A percentile compares a stretch with the other conserved stretches of the same genome.
Conservation (phyloP, 2,329 filamentous ascomycete genomes). For the Fusarium sp. region DNA sequence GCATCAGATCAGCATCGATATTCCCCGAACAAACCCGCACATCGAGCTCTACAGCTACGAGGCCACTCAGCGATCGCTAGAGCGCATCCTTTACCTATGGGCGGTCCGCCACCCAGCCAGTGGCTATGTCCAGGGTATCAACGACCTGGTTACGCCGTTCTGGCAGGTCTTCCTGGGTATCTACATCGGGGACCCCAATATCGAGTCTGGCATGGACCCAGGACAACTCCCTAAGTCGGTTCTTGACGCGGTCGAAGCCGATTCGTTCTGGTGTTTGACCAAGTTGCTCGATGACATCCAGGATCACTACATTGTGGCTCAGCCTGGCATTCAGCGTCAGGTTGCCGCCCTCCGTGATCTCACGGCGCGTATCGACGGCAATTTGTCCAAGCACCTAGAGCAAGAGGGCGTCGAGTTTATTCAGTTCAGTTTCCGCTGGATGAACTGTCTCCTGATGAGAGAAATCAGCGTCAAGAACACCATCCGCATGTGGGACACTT, state of each 20-base stretch:
- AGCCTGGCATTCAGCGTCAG: constrained; percentile 95
- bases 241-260: constrained; percentile 95
- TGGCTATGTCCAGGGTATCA: constrained; percentile 98
- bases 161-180: constrained; percentile 97
- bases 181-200: constrained; percentile 94
- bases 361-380: constrained; percentile 87
- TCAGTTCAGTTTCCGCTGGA: constrained; percentile 99
- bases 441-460: constrained; percentile 98
- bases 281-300: constrained; percentile 99
- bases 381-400: constrained; percentile 88
- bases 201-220: constrained; percentile 96
- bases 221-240: constrained; percentile 92
- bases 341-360: constrained; percentile 90
- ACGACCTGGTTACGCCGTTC: constrained; percentile 96
- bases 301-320: constrained; percentile 98
- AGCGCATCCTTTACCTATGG: constrained; percentile 97
- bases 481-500: constrained; percentile 99
- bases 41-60: constrained; percentile 96
- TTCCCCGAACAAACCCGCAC: constrained; percentile 95
- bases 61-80: constrained; percentile 92
- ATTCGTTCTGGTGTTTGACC: constrained; percentile 98
- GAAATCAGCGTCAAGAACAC: constrained; percentile 97
- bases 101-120: constrained; percentile 97
- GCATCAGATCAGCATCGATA: constrained; percentile 99
- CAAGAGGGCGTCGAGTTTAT: constrained; percentile 96